These are phyloP conservation scores for Chrysanthemum makinoi DNA, from an alignment of 129 eudicot species.

Conservation along the genomic window DNA sequence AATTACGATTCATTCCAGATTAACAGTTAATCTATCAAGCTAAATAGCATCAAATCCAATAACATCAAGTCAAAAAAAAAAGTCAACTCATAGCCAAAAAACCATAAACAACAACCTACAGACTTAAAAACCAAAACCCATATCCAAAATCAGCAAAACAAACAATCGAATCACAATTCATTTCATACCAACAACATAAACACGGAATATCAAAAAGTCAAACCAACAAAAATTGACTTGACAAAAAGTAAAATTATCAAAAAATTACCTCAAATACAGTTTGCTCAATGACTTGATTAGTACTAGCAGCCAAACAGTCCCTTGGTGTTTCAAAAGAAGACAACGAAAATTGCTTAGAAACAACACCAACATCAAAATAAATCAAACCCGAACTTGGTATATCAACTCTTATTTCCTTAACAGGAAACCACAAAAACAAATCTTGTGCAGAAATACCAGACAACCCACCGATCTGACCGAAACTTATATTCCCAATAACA, in stretches of 20 bases:
- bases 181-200: neutral
- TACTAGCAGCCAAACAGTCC: constrained; percentile 68
- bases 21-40: too few species aligned
- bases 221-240: constrained; percentile 10
- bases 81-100: neutral
- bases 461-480: constrained; percentile 70
- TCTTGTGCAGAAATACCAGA: constrained; percentile 89
- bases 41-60: neutral
- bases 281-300: constrained; percentile 25
- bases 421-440: constrained; percentile 88
- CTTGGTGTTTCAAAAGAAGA: constrained; percentile 81
- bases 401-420: constrained; percentile 78
- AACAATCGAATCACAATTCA: neutral
- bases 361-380: constrained; percentile 91
- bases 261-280: constrained; percentile 33
- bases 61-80: neutral
- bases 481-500: constrained; percentile 55
- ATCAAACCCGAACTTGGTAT: constrained; percentile 84
- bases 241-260: constrained; percentile 12
- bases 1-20: too few species aligned
- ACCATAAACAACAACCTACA: constrained; percentile 11
- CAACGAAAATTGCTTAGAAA: constrained; percentile 75
- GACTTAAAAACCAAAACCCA: constrained; percentile 7
- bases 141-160: neutral
- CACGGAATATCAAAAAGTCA: constrained; percentile 7